These are phyloP conservation scores for Lizanozyma gosingica DNA, from an alignment of 1,139 yeast species.

Conservation along the genomic window DNA sequence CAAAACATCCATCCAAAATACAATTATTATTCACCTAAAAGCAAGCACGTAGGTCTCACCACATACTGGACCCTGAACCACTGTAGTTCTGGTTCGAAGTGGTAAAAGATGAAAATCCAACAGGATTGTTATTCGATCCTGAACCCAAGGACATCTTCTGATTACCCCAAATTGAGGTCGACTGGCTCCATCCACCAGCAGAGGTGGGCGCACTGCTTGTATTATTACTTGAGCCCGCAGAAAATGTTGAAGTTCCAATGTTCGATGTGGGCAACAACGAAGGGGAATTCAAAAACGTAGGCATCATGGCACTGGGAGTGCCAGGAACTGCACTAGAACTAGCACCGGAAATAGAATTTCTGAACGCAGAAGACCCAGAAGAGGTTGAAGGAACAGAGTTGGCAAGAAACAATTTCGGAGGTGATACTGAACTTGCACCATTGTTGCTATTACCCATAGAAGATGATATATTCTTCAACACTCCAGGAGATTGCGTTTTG, in stretches of 20 bases:
- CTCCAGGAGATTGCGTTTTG: background rate
- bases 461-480: conserved; percentile 1
- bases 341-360: conserved; percentile 1
- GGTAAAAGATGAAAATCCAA: background rate
- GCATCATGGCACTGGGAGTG: conserved; percentile 5
- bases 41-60: too few species aligned
- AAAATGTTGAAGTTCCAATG: background rate
- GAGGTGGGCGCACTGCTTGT: background rate
- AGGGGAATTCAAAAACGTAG: conserved; percentile 13
- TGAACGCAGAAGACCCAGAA: background rate
- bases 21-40: too few species aligned
- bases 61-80: background rate
- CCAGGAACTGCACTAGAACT: conserved; percentile 1
- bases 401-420: background rate
- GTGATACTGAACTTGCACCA: background rate
- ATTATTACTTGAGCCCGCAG: background rate
- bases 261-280: conserved; percentile 8
- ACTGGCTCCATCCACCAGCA: background rate
- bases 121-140: background rate
- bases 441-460: conserved; percentile 1
- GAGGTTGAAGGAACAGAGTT: background rate
- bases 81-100: background rate
- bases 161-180: background rate
- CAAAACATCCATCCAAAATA: too few species aligned
- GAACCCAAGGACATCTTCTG: background rate